Base-by-base conservation (phyloP, 371 early-diverging fungal genomes). In the Capillidium rhysosporum region DNA sequence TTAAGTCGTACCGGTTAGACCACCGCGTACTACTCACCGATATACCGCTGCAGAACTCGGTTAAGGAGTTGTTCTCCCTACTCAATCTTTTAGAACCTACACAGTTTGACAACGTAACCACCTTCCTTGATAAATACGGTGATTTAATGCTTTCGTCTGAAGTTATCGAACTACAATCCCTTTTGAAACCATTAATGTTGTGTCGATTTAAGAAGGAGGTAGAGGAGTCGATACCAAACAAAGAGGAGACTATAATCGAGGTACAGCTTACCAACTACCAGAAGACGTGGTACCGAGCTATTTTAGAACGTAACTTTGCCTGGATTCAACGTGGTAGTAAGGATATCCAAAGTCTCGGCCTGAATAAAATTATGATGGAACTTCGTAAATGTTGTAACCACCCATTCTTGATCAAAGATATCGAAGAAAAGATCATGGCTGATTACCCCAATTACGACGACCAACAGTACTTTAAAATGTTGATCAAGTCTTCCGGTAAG, bases 301-400 rank as follows among this genome's bases (percentile, higher is more conserved):
- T 58, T 86, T 82, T 51, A 26, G 94, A 96, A 64, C 83, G 76
- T 68, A 88, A 88, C 64, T 79, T 89, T 55, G 74, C 73, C 23
- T 86, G 81, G 68, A 63, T 87, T 25, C 76, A 63, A 62, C 80
- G 70, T 46, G 82, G 80, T 21, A 61, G 70, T 10, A 77, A 75
- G 45, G 65, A 64, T 60, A 34, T 7, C 34, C 56, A 56, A 43
- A 62, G 63, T 47, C 66, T 60, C 16, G 57, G 59, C 53, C 40
- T 63, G 29, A 66, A 90, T 67, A 86, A 87, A 58, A 86, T 86
- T 34, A 65, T 97, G 59, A 92, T 93, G 92, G 92, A 94, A 65
- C 71, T 97, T 21, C 82, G 96, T 46, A 95, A 95, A 63, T 91
- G 93, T 14, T 97, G 97, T 61, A 94, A 93, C 56, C 97, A 97